Conservation (phyloP, 2,329 filamentous ascomycete genomes). For the Byssochlamys sp. region DNA sequence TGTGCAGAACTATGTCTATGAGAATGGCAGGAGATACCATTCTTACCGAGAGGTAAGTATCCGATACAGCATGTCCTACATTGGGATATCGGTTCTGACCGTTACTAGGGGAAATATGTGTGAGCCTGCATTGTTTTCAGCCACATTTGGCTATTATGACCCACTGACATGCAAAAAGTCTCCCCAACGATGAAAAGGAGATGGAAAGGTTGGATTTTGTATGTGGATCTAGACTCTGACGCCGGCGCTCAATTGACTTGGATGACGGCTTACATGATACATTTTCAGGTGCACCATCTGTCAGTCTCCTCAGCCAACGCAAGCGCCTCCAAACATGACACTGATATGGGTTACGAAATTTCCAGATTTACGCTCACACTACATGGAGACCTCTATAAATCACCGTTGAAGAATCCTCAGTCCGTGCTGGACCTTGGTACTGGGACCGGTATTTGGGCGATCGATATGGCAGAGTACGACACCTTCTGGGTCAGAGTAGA, state of each 20-base stretch:
- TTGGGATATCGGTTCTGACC: background rate
- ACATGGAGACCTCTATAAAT: slow-evolving; percentile 3
- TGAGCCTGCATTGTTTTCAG: background rate
- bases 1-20: slow-evolving; percentile 1
- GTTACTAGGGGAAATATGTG: background rate
- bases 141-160: background rate
- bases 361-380: slow-evolving; percentile 3
- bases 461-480: slow-evolving; percentile 4
- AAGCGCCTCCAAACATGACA: slow-evolving; percentile 4
- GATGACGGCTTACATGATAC: background rate
- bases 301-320: background rate
- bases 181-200: background rate
- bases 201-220: background rate
- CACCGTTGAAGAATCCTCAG: slow-evolving; percentile 5
- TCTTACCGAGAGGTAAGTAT: background rate
- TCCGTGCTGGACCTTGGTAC: slow-evolving; percentile 8
- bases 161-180: background rate
- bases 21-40: slow-evolving; percentile 2
- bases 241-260: background rate
- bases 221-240: background rate
- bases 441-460: slow-evolving; percentile 8
- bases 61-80: background rate
- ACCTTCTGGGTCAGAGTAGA: background rate
- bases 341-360: slow-evolving; percentile 3
- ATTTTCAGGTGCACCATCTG: background rate